Base-by-base conservation (phyloP, 768 basidiomycete species). In the Crepidotus variabilis region DNA sequence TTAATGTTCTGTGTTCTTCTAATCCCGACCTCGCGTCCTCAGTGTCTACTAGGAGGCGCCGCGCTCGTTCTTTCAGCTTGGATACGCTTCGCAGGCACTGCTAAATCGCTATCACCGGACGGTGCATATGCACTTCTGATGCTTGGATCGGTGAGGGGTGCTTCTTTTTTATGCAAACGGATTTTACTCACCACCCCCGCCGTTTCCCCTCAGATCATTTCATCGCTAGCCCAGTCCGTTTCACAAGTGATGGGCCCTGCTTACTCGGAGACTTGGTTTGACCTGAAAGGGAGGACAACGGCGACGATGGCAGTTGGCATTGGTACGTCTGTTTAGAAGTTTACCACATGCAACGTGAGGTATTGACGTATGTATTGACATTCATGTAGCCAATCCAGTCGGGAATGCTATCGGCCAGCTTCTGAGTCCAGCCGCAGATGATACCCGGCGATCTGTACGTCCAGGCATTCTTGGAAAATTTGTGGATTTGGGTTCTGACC, bases 261-360 rank as follows among this genome's bases (percentile, higher is more conserved):
- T 52, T 94, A 87, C 69, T 92, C 91, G 0, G 88, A 94, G 66
- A 81, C 72, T 32, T 94, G 92, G 92, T 94, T 94, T 63, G 84
- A 88, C 58, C 70, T 92, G 48, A 75, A 80, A 57, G 84, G 86
- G 13, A 78, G 92, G 43, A 92, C 88, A 2, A 92, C 91, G 0
- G 89, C 89, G 11, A 94, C 80, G 1, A 84, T 82, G 81, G 65
- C 81, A 18, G 63, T 82, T 28, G 77, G 80, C 6, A 80, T 84
- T 46, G 73, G 83, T 81, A 54, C 54, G 69, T 50, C 8, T 2
- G 13, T 3, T 10, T 52, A 39, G 20, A 18, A 57, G 8, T 33
- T 0, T 36, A n/a, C n/a, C 22, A 16, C n/a, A 1, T 45, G 22
- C 22, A n/a, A 24, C 47, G 28, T n/a, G 16, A 43, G 23, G 24